These are phyloP conservation scores for Vickermania spadyakhi DNA, from an alignment of 208 protist genomes.

Conservation along the genomic window DNA sequence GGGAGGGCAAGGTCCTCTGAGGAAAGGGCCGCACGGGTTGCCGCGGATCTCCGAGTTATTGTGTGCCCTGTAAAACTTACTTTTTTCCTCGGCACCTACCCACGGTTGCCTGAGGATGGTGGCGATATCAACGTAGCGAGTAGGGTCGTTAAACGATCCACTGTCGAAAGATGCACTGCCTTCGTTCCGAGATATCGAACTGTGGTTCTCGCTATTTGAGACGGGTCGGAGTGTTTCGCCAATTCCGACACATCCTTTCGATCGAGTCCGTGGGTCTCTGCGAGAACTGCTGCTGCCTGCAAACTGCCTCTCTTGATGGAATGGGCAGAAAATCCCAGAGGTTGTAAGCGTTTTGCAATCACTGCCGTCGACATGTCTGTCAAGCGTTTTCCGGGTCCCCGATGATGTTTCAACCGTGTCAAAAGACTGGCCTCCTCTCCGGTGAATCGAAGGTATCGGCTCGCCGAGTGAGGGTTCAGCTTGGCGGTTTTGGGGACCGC, in stretches of 20 bases:
- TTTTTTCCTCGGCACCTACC: too few species aligned
- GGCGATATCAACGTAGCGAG: too few species aligned
- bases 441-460: neutral
- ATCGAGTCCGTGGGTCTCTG: neutral
- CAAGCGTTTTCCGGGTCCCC: neutral
- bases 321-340: neutral
- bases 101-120: too few species aligned
- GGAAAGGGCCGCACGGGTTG: too few species aligned
- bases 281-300: neutral
- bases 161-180: neutral
- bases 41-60: too few species aligned
- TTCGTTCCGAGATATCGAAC: neutral
- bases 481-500: neutral
- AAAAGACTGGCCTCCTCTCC: neutral
- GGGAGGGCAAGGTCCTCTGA: too few species aligned
- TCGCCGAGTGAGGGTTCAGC: neutral
- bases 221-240: neutral
- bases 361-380: neutral
- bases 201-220: too few species aligned
- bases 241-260: neutral
- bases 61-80: too few species aligned
- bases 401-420: neutral
- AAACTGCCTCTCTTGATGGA: neutral
- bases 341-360: neutral
- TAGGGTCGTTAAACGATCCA: too few species aligned